A percentile compares a stretch with the other conserved stretches of the same genome.
Evolutionary conservation across 192 early-diverging fungal genomes (phyloP).

Genomic region (Jimgerdemannia flammicorona): DNA sequence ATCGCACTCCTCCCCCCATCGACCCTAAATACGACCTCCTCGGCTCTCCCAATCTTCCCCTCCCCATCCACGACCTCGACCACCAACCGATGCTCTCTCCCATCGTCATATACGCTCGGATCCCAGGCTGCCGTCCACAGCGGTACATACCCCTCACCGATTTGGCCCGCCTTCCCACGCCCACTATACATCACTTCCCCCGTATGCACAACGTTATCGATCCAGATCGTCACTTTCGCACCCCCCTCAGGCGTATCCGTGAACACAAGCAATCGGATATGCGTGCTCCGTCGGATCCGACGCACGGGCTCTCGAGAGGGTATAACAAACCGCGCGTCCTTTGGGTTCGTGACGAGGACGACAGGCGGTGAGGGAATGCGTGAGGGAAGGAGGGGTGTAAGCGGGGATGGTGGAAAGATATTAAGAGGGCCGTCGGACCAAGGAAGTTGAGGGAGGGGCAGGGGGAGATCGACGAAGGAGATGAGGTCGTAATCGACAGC

Average conservation of each 20-base stretch:
- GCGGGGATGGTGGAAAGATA: no score
- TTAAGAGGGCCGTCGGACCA: neutral
- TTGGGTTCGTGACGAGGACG: conserved; percentile 84
- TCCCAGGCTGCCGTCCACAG: conserved; percentile 76
- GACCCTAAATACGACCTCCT: conserved; percentile 57
- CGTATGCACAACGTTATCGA: conserved; percentile 48
- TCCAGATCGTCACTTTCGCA: conserved; percentile 37
- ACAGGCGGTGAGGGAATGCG: conserved; percentile 52
- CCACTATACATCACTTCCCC: conserved; percentile 43
- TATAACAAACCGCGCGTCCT: conserved; percentile 74
- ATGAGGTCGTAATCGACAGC: conserved; percentile 86
- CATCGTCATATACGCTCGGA: conserved; percentile 63
- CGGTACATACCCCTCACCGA: conserved; percentile 45
- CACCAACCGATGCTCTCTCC: conserved; percentile 52
- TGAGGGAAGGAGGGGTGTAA: conserved; percentile 33
- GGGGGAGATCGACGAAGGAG: conserved; percentile 68
- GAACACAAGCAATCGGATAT: conserved; percentile 79
- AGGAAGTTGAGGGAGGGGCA: conserved; percentile 62
- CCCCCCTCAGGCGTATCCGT: conserved; percentile 39
- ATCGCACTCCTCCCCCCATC: conserved; percentile 55
- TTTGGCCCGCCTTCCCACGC: conserved; percentile 28
- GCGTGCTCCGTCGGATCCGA: conserved; percentile 54
- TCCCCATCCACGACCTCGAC: conserved; percentile 57
- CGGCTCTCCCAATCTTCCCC: conserved; percentile 43
- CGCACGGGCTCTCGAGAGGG: conserved; percentile 67